Base-by-base conservation (phyloP, 202 grass and related monocot genomes). In the Panicum hallii region DNA sequence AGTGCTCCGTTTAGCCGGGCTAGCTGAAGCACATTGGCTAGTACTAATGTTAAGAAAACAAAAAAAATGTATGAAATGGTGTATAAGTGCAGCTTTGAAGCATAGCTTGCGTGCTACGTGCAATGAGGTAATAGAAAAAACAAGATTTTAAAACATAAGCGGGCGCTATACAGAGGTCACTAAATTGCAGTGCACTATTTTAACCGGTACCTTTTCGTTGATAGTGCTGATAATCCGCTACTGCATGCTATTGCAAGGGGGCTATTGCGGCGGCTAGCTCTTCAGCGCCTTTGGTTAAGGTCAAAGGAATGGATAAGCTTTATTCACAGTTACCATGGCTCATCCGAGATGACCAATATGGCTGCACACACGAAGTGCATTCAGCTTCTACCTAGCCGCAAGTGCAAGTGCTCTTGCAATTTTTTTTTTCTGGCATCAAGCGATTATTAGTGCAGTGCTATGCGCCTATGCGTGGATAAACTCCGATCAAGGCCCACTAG, bases 361-460 rank as follows among this genome's bases (percentile, higher is more conserved):
- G 32, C 60, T 80, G 62, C 52, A 74, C 22, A 76, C 70, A 20
- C 62, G 52, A 54, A 46, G 62, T 68, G 50, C 75, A 80, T 88
- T 68, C 42, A 60, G 67, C 54, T 57, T 28, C 11, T 57, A n/a
- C 44, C 2, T 44, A 47, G 17, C n/a, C 12, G 14, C n/a, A 61
- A 71, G 46, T 47, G 56, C 36, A 13, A 74, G 30, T 73, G 70
- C 70, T 70, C 47, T 34, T 34, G 7, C 26, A 11, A 3, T 0
- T 15, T 14, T 3, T 45, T 12, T 71, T 30, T 5, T 46, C 30
- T 26, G 0, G 0, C 9, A 9, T 28, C 17, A 28, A 26, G 34
- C 3, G 36, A 23, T 70, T n/a, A n/a, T n/a, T 7, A 63, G 55
- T n/a, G 7, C 10, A 67, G 44, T 16, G 22, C 23, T 17, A 28